Conservation (phyloP, 306 rosid species). For the Cicer bijugum region DNA sequence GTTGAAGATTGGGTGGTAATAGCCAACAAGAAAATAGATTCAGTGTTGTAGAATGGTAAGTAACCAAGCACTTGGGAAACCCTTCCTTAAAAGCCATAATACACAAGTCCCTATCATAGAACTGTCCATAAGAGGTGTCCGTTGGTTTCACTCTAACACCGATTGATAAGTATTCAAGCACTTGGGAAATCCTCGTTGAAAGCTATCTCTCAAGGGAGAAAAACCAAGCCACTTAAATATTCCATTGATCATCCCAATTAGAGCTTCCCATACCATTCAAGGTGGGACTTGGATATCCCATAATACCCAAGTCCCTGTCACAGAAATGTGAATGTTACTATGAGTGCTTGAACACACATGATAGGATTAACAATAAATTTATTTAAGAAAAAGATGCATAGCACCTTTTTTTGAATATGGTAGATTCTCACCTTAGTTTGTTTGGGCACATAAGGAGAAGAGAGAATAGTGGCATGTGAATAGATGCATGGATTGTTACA, state of each 20-base stretch:
- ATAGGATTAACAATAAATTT: background rate
- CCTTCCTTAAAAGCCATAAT: background rate
- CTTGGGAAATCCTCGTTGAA: background rate
- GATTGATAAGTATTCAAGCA: background rate
- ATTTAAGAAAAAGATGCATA: background rate
- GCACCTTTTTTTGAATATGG: constrained; percentile 9
- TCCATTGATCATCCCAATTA: background rate
- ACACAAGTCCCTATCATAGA: too few relatives aligned
- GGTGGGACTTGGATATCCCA: background rate
- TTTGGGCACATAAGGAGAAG: background rate
- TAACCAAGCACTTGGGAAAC: background rate
- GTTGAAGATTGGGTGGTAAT: background rate
- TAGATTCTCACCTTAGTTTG: constrained; percentile 10
- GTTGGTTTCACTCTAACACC: background rate
- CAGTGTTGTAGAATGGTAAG: background rate
- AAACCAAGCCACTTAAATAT: background rate
- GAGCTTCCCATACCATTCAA: background rate
- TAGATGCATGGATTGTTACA: too few relatives aligned
- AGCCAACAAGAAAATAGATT: background rate
- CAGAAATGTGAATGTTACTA: background rate
- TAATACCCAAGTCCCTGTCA: background rate
- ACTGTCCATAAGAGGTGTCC: background rate
- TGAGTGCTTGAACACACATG: background rate
- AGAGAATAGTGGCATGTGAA: too few relatives aligned
- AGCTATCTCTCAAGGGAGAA: background rate